Evolutionary conservation across 2,329 filamentous ascomycete species (phyloP).

Genomic region (Aspergillus aculeatus): DNA sequence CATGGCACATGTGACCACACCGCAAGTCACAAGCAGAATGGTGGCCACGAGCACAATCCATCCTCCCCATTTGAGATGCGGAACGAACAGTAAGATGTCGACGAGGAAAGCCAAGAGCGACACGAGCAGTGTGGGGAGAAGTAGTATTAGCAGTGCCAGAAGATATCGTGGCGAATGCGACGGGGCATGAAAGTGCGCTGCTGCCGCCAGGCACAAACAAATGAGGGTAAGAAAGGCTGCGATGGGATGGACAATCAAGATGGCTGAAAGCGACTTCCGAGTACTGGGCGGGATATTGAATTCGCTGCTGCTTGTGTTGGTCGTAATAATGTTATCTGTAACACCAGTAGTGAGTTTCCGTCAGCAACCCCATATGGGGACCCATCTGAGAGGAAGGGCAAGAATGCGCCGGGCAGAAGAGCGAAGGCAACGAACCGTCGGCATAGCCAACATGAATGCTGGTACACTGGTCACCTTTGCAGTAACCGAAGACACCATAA

Average conservation of each 20-base stretch:
- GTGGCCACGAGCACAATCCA: slow-evolving; percentile 90
- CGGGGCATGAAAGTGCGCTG: slow-evolving; percentile 81
- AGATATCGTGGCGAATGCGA: slow-evolving; percentile 89
- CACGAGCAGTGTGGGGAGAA: slow-evolving; percentile 78
- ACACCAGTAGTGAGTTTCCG: background rate
- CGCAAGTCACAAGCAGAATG: slow-evolving; percentile 76
- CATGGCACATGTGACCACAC: slow-evolving; percentile 90
- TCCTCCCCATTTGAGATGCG: slow-evolving; percentile 89
- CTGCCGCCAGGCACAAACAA: slow-evolving; percentile 74
- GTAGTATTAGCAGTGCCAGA: slow-evolving; percentile 78
- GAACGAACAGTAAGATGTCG: slow-evolving; percentile 91
- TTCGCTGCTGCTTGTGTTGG: slow-evolving; percentile 46
- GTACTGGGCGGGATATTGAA: slow-evolving; percentile 65
- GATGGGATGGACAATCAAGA: slow-evolving; percentile 89
- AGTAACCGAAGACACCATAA: slow-evolving; percentile 93
- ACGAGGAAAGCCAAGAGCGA: slow-evolving; percentile 86
- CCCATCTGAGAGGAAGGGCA: background rate
- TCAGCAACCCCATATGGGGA: background rate
- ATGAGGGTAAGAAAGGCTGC: slow-evolving; percentile 82
- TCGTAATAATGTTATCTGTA: slow-evolving; percentile 33
- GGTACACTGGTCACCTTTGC: slow-evolving; percentile 65
- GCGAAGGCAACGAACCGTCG: slow-evolving; percentile 60
- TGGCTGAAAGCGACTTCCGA: slow-evolving; percentile 72
- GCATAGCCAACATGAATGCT: slow-evolving; percentile 80
- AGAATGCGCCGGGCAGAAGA: slow-evolving; percentile 5